These are phyloP conservation scores for Trametes sp. DNA, from an alignment of 1,284 basidiomycete species.

Conservation along the genomic window DNA sequence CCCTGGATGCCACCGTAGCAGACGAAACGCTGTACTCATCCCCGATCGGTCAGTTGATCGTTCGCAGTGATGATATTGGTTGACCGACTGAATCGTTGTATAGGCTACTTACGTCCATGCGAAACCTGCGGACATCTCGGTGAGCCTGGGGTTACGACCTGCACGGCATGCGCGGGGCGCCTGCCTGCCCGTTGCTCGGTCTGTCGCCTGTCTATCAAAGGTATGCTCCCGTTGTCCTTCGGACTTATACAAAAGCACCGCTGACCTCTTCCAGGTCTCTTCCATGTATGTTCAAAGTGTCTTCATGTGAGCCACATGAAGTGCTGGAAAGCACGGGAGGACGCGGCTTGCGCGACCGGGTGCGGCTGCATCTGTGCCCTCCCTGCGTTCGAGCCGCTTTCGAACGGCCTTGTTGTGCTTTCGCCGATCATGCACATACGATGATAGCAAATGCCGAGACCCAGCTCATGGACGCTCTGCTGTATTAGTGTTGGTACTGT, in stretches of 20 bases:
- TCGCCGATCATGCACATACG: constrained; percentile 19
- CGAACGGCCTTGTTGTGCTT: constrained; percentile 24
- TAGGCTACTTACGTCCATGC: constrained; percentile 44
- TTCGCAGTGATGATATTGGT: neutral
- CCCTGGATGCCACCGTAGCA: constrained; percentile 37
- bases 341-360: constrained; percentile 37
- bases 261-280: constrained; percentile 33
- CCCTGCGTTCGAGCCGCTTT: constrained; percentile 20
- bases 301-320: constrained; percentile 39
- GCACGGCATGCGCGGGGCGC: constrained; percentile 56
- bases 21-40: constrained; percentile 47
- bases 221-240: too few species aligned
- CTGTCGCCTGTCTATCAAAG: constrained; percentile 82
- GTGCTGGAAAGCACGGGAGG: constrained; percentile 37
- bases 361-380: constrained; percentile 40
- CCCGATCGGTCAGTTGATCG: constrained; percentile 30
- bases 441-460: neutral
- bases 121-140: constrained; percentile 39
- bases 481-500: too few species aligned
- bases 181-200: constrained; percentile 68
- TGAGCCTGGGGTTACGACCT: constrained; percentile 39
- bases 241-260: too few species aligned
- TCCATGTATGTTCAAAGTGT: constrained; percentile 37
- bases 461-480: too few species aligned
- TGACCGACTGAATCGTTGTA: neutral